Evolutionary conservation across 768 basidiomycete genomes (phyloP).

Genomic region (Fistulinella prunicolor): DNA sequence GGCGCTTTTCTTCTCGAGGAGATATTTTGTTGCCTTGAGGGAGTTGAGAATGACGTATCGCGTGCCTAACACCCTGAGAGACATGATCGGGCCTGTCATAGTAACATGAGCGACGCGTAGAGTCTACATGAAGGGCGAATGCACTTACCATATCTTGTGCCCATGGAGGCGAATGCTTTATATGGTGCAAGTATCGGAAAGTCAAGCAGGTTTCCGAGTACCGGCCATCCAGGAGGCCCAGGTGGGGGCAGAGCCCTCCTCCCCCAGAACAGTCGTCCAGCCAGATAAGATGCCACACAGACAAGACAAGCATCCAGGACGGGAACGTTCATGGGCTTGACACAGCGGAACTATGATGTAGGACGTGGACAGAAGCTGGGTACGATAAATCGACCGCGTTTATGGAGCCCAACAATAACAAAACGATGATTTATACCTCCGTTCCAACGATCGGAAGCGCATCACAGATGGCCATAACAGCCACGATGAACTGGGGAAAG

Average conservation of each 20-base stretch:
- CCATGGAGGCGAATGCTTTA: conserved; percentile 42
- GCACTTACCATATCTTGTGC: conserved; percentile 44
- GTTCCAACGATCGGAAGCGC: no score
- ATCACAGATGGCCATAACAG: no score
- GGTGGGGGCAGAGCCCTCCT: conserved; percentile 2
- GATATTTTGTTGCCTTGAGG: conserved; percentile 28
- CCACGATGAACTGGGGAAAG: no score
- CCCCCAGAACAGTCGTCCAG: not conserved
- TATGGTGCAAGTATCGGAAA: conserved; percentile 50
- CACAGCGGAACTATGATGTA: no score
- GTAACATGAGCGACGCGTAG: not conserved
- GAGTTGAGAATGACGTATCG: conserved; percentile 49
- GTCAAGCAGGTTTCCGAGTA: conserved; percentile 57
- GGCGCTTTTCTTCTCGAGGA: conserved; percentile 13
- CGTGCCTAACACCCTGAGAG: conserved; percentile 35
- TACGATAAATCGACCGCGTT: no score
- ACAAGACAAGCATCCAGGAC: conserved; percentile 8
- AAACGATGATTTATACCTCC: no score
- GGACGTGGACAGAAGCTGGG: no score
- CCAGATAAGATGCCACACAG: conserved; percentile 8
- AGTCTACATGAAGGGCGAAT: not conserved
- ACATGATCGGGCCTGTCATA: conserved; percentile 18
- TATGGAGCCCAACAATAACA: no score
- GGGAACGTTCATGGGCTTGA: not conserved
- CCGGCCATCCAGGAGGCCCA: conserved; percentile 25